Evolutionary conservation across 2,329 filamentous ascomycete species (phyloP), one percentile per base, ranked within the genome.

Genomic region (Xylaria sp.): DNA sequence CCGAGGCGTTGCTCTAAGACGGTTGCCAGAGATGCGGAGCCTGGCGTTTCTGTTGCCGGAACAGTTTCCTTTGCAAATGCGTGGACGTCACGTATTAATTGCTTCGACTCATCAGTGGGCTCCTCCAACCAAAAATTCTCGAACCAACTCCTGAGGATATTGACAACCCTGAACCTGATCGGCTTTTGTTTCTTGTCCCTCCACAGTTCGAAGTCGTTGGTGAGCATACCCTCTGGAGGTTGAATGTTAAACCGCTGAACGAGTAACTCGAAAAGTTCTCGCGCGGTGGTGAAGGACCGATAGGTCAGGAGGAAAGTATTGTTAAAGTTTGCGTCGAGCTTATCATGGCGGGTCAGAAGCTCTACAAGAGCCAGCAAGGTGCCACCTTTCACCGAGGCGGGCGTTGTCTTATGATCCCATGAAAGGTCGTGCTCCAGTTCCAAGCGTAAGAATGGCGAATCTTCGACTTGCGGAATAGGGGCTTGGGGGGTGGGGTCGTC

Each of bases 81-180:
- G 81, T 94, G 94, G 10, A 98, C 93, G 72, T 94, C 90, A 68
- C 93, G 90, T 72, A 99, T 93, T 48, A 99, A 85, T 73, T 93
- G 89, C 79, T 90, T 93, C 54, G 91, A 97, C 57, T 93, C 90
- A 60, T 95, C 92, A 77, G 90, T 94, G 71, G 91, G 90, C 58
- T 94, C 92, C 78, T 99, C 96, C 94, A 98, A 97, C 96, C 96
- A 99, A 80, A 96, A 98, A 75, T 92, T 94, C 78, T 98, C 96
- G 74, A 99, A 96, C 96, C 96, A 99, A 81, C 90, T 97, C 86
- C 98, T 98, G 57, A 99, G 83, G 72, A 97, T 98, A 77, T 98
- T 99, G 72, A 99, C 94, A 2, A 99, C 94, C 49, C 96, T 90
- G 83, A 99, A 97, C 42, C 96, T 89, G 69, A 98, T 97, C 5